Evolutionary conservation across 257 asterid genomes (phyloP).

Genomic region (Anisodus tanguticus): DNA sequence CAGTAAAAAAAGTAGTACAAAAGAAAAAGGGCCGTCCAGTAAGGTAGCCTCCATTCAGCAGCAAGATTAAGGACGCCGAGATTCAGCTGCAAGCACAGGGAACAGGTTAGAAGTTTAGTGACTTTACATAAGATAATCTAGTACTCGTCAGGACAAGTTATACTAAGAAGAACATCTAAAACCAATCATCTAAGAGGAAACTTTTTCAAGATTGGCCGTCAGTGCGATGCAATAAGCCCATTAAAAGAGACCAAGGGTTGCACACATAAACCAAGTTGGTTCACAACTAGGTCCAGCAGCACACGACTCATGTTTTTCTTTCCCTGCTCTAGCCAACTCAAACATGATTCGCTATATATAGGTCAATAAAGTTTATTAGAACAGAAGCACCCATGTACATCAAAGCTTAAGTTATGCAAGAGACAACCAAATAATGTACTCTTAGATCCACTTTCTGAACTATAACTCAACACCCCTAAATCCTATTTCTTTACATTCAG

Average conservation of each 20-base stretch:
- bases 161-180: neutral
- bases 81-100: conserved; percentile 11
- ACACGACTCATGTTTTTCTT: too few species aligned
- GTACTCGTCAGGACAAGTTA: neutral
- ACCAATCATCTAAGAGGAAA: neutral
- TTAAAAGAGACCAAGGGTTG: too few species aligned
- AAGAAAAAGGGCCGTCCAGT: neutral
- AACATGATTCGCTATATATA: too few species aligned
- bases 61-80: neutral
- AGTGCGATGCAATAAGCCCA: neutral
- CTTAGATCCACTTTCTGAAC: neutral
- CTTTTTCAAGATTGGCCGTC: neutral
- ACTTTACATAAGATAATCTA: neutral
- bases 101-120: neutral
- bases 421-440: too few species aligned
- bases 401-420: too few species aligned
- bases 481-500: neutral
- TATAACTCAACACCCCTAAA: neutral
- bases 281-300: too few species aligned
- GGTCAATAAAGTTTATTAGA: too few species aligned
- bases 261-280: too few species aligned
- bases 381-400: too few species aligned
- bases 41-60: neutral
- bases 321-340: too few species aligned
- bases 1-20: neutral